Evolutionary conservation across 225 moss, liverwort and hornwort genomes (phyloP), one percentile per base, ranked within the genome.

Genomic region (Physcomitrellopsis africana): DNA sequence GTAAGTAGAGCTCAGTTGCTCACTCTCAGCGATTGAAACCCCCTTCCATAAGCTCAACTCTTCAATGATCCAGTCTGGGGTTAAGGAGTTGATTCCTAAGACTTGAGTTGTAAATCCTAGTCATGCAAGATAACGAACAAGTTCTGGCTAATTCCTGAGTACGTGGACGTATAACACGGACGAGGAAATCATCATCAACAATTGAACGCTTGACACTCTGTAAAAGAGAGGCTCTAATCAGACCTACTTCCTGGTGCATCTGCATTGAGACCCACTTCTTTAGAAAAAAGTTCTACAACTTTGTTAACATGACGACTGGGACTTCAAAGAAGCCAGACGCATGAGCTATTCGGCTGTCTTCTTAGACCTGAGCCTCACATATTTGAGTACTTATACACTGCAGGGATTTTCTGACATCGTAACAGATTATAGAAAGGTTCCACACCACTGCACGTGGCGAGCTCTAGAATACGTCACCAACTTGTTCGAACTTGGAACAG

Each of bases 11-110:
- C 65, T 17, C 55, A 56, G 10, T 49, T 20, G 22, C 60, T 27
- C 8, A 42, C 1, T 58, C 4, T 9, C 51, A 2, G 22, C 18
- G 32, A 32, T 52, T 37, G 43, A 11, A 41, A 55, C 76, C 49
- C n/a, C 56, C 61, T 77, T 64, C 64, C 45, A 37, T 53, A 55
- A 78, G 70, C 65, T 82, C 45, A 14, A 6, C 16, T n/a, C 57
- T 51, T 45, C 37, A 12, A 17, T 2, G 8, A 43, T 46, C 29
- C 56, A 49, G 65, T 23, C 23, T 65, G 42, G 41, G 41, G 41
- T 56, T 43, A 73, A 63, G 54, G 42, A 15, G 43, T 63, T 11
- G 63, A n/a, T 54, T 53, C 53, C 55, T 32, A 53, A 64, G 24
- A 32, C 15, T 16, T 67, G 51, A 44, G 44, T 11, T 76, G 11